Base-by-base conservation (phyloP, 2,329 filamentous ascomycete species). In the Phialophora tarda region DNA sequence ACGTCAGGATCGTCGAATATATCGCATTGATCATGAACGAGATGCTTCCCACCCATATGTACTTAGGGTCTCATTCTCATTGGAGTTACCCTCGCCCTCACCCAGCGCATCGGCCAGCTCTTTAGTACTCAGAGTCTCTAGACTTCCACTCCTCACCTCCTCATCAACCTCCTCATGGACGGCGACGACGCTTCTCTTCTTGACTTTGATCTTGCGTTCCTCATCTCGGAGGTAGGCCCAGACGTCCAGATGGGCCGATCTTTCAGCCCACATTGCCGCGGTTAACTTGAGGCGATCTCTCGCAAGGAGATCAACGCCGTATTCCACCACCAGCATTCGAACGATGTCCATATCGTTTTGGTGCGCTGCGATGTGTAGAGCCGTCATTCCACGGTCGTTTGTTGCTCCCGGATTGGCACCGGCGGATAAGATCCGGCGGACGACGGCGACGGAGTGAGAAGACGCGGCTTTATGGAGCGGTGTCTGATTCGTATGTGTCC, bases 331-430 rank as follows among this genome's bases (percentile, higher is more conserved):
- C 7, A 81, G 64, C 2, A 78, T 51, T 11, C 74, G 73, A 1
- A 79, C 69, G 3, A 78, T 72, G 4, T 74, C 72, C 65, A 80
- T 75, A 44, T 80, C 79, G 7, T 78, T 78, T 12, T 76, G 62
- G 2, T 73, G 74, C 3, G 78, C 73, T 1, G 80, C 78, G 21
- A 83, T 60, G 55, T 83, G 81, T 3, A 84, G 73, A 4, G 77
- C 71, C 3, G 75, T 81, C 53, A 78, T 69, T 0, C 77, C 77
- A 6, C 80, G 74, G 3, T 73, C 12, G 0, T 78, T 80, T 0
- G 57, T 26, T 1, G 71, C 65, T 0, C 58, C 66, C 0, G 77
- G 71, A 72, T 82, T 73, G 0, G 79, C 79, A 3, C 81, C 78
- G 3, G 74, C 74, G 3, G 74, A 72, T 0, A 83, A 71, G 10